A percentile compares a stretch with the other conserved stretches of the same genome.
These are phyloP conservation scores for Paramecium octaurelia DNA, from an alignment of 73 alveolate species.

Conservation along the genomic window DNA sequence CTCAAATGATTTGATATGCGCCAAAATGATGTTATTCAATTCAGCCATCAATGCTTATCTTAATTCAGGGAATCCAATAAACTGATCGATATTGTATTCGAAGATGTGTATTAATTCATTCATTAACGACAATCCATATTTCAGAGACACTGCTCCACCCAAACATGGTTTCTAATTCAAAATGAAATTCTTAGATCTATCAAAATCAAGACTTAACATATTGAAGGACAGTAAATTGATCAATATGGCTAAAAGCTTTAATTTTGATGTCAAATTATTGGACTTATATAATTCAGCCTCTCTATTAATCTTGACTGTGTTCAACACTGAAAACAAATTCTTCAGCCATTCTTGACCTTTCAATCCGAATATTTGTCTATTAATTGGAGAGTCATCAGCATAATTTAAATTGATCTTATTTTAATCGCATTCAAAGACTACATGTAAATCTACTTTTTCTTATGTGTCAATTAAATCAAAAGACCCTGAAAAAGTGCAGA, in stretches of 20 bases:
- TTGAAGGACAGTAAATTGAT: constrained; percentile 61
- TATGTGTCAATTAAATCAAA: constrained; percentile 63
- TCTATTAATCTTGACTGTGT: constrained; percentile 59
- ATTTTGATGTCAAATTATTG: constrained; percentile 55
- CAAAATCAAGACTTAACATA: constrained; percentile 55
- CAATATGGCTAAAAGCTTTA: constrained; percentile 67
- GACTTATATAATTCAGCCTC: constrained; percentile 9
- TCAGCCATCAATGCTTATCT: constrained; percentile 55
- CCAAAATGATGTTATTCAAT: constrained; percentile 42
- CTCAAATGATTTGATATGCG: constrained; percentile 55
- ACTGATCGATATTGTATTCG: constrained; percentile 53
- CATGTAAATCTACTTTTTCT: constrained; percentile 57
- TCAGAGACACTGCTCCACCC: constrained; percentile 47
- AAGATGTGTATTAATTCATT: constrained; percentile 62
- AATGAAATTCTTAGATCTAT: neutral
- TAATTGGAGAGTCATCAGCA: constrained; percentile 11
- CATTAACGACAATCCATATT: constrained; percentile 62
- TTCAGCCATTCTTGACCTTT: constrained; percentile 73
- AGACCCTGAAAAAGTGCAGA: constrained; percentile 87
- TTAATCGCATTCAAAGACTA: constrained; percentile 62
- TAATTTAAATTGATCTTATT: constrained; percentile 56
- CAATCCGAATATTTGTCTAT: constrained; percentile 56
- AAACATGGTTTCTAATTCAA: neutral
- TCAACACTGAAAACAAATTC: constrained; percentile 56
- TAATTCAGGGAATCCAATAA: constrained; percentile 39